These are phyloP conservation scores for Dactylella cylindrospora DNA, from an alignment of 2,329 filamentous ascomycete species.

Conservation along the genomic window DNA sequence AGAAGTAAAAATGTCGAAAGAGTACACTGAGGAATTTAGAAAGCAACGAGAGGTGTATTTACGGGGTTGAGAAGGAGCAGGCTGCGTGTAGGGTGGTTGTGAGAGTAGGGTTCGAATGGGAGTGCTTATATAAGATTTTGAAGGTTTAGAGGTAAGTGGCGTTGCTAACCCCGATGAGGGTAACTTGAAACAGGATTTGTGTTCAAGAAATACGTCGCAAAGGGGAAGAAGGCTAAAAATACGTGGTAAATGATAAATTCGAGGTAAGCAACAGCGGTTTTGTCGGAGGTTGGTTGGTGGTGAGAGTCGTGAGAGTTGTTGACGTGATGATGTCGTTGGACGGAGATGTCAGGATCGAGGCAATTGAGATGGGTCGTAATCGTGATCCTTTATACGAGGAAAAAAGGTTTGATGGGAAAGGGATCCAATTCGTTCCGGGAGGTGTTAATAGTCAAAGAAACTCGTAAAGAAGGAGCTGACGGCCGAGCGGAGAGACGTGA, in stretches of 20 bases:
- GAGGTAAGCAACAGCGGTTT: too few relatives aligned
- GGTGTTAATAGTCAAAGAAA: too few relatives aligned
- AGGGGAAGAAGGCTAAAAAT: not conserved
- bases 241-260: too few relatives aligned
- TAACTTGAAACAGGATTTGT: not conserved
- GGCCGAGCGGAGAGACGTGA: too few relatives aligned
- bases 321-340: not conserved
- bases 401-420: too few relatives aligned
- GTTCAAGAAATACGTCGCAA: not conserved
- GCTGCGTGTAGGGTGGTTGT: constrained; percentile 15
- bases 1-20: not conserved
- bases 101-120: constrained; percentile 8
- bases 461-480: too few relatives aligned
- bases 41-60: constrained; percentile 3
- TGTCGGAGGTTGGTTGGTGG: too few relatives aligned
- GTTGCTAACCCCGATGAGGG: not conserved
- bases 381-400: too few relatives aligned
- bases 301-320: not conserved
- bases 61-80: not conserved
- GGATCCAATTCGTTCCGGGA: too few relatives aligned
- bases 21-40: constrained; percentile 1
- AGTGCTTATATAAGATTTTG: constrained; percentile 7
- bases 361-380: constrained; percentile 8
- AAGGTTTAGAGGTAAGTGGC: not conserved
- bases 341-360: not conserved